Evolutionary conservation across 2,329 filamentous ascomycete genomes (phyloP), one percentile per base, ranked within the genome.

Genomic region (Scleromitrula shiraiana): DNA sequence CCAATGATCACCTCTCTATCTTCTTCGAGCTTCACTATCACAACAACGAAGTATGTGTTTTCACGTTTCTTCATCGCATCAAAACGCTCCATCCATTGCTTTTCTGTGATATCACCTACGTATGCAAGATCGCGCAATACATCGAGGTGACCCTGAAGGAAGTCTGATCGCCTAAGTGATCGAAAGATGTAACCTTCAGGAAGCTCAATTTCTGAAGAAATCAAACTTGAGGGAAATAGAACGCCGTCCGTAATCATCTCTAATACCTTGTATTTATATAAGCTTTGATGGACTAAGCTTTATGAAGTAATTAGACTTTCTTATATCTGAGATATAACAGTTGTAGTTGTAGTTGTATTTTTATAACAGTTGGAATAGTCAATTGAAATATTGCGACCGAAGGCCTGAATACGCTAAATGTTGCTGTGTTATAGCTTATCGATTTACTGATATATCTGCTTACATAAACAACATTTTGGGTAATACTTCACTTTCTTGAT

Each of bases 11-110:
- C 65, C 49, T 65, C 68, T 14, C 74, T 78, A 64, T 96, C 85
- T 63, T 88, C 83, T 5, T 26, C 36, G n/a, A 30, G 27, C 23
- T 53, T 47, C 15, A 51, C 50, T 42, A 97, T 83, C 55, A 90
- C 86, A 24, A 97, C 72, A 51, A 95, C 75, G 67, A 85, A 95
- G 73, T 96, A 96, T 51, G 81, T 81, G 53, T 83, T 84, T 17
- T 41, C 40, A 22, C 49, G 38, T 4, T 24, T 32, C 53, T 81
- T 50, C 73, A 96, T 89, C 76, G 83, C 88, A 57, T 88, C 79
- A 69, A 85, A 96, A 48, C 87, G 82, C 64, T 83, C 73, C 58
- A 80, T 74, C 73, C 90, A 97, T 53, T 79, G 74, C 50, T 79
- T 77, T 64, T 85, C 77, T 40, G 74, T 76, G 56, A 95, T 83